Conservation (phyloP, 805 yeast genomes). For the Teunomyces pallodes region DNA sequence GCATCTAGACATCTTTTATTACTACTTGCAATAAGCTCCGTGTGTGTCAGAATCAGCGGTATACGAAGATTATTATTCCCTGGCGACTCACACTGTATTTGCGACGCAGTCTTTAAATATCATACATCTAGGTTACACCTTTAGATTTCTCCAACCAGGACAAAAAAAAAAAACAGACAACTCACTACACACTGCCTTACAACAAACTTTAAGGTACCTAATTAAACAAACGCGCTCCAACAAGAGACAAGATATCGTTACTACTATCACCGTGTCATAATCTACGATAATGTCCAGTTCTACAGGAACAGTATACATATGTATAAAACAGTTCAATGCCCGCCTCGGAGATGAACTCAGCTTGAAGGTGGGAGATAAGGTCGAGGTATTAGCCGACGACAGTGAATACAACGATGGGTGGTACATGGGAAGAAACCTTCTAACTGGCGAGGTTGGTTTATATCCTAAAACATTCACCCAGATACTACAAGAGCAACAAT, state of each 20-base stretch:
- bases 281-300: conserved; percentile 9
- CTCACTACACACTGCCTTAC: conserved; percentile 2
- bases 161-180: neutral
- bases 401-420: conserved; percentile 94
- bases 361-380: conserved; percentile 75
- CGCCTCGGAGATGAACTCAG: conserved; percentile 88
- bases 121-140: neutral
- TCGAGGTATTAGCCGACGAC: conserved; percentile 90
- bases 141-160: neutral
- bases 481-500: conserved; percentile 22
- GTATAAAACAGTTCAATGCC: conserved; percentile 83
- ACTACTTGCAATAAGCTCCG: neutral
- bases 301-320: conserved; percentile 41
- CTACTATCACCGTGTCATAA: neutral
- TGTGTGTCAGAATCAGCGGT: neutral
- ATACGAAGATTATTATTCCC: neutral
- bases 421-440: conserved; percentile 84
- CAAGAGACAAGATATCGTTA: neutral
- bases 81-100: neutral
- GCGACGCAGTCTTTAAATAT: neutral
- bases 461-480: conserved; percentile 90
- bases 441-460: conserved; percentile 74
- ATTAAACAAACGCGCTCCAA: neutral
- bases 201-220: neutral
- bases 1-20: neutral